Evolutionary conservation across 495 filamentous ascomycete genomes (phyloP).

Genomic region (Penicillium atrosanguineum): DNA sequence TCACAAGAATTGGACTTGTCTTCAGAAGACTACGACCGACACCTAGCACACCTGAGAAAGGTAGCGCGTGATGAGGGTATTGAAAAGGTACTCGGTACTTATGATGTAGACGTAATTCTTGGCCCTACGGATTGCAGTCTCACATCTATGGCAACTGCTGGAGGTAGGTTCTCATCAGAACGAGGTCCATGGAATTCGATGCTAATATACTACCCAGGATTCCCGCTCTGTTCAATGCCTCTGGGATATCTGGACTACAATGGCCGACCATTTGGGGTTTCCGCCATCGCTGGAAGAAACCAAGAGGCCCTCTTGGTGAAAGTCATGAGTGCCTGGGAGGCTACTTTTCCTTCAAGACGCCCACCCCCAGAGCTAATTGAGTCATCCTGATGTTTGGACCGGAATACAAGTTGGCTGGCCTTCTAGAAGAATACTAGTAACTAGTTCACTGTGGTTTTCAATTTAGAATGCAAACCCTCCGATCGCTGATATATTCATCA

Average conservation of each 20-base stretch:
- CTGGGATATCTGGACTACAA: slow-evolving; percentile 26
- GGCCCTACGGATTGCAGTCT: slow-evolving; percentile 10
- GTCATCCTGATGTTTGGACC: neutral
- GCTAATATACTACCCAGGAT: slow-evolving; percentile 10
- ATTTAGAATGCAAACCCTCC: too few relatives aligned
- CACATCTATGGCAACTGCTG: slow-evolving; percentile 8
- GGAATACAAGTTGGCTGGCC: too few relatives aligned
- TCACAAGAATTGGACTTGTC: slow-evolving; percentile 4
- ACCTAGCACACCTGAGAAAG: slow-evolving; percentile 5
- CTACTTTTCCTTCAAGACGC: slow-evolving; percentile 16
- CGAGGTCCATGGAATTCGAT: neutral
- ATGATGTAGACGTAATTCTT: slow-evolving; percentile 14
- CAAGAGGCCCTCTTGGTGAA: slow-evolving; percentile 21
- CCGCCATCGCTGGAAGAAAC: slow-evolving; percentile 12
- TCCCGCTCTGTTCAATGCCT: slow-evolving; percentile 23
- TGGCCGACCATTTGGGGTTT: slow-evolving; percentile 22
- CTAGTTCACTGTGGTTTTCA: too few relatives aligned
- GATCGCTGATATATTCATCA: too few relatives aligned
- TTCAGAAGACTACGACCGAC: slow-evolving; percentile 10
- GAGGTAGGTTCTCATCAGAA: slow-evolving; percentile 1
- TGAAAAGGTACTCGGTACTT: slow-evolving; percentile 1
- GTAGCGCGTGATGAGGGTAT: slow-evolving; percentile 8
- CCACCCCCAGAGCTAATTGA: slow-evolving; percentile 10
- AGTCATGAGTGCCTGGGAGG: slow-evolving; percentile 30
- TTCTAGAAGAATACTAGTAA: too few relatives aligned